Percentiles rank a stretch among this genome's conserved stretches.
Evolutionary conservation across 208 protist species (phyloP).

Genomic region (Leishmania tropica): DNA sequence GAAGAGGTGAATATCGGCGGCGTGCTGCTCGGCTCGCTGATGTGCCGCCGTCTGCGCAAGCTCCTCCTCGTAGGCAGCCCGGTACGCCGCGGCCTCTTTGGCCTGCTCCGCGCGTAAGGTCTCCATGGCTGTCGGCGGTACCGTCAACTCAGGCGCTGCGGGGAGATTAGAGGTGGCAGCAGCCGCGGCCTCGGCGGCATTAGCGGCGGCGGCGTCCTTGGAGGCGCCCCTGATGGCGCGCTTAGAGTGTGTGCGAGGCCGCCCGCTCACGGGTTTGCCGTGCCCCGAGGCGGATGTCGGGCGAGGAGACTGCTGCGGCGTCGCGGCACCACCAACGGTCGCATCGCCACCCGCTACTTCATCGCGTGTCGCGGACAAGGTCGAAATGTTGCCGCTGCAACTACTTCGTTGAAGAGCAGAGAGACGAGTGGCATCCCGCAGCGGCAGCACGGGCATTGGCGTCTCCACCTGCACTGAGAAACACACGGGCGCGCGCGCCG

Average conservation of each 20-base stretch:
- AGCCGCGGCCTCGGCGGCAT: not conserved
- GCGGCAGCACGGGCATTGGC: slow-evolving; percentile 45
- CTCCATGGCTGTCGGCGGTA: slow-evolving; percentile 26
- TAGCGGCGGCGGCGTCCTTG: slow-evolving; percentile 9
- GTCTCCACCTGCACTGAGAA: slow-evolving; percentile 46
- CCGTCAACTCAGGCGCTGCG: slow-evolving; percentile 13
- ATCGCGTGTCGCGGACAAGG: slow-evolving; percentile 1
- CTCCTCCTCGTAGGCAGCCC: slow-evolving; percentile 50
- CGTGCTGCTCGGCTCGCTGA: slow-evolving; percentile 40
- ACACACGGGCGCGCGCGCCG: slow-evolving; percentile 12
- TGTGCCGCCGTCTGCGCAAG: slow-evolving; percentile 35
- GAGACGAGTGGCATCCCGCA: slow-evolving; percentile 32
- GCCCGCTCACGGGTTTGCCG: not conserved
- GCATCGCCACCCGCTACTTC: not conserved
- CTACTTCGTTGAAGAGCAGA: not conserved
- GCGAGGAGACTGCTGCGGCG: not conserved
- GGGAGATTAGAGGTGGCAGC: not conserved
- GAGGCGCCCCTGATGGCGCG: not conserved
- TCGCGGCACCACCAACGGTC: not conserved
- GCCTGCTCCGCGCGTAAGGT: slow-evolving; percentile 42
- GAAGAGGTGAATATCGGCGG: slow-evolving; percentile 66
- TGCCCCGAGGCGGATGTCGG: not conserved
- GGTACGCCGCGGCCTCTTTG: slow-evolving; percentile 45
- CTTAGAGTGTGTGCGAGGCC: not conserved
- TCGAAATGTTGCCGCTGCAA: not conserved